Evolutionary conservation across 164 flowering plant genomes (phyloP).

Genomic region (Vitis vinifera): ASM3070453v1 NC_081810.1:2513501-2514000

Average conservation of each 20-base stretch:
- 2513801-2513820: neutral
- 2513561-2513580: constrained; percentile 44
- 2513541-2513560: neutral
- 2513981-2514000: too few relatives aligned
- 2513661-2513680: constrained; percentile 86
- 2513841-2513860: too few relatives aligned
- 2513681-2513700: constrained; percentile 36
- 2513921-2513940: too few relatives aligned
- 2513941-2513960: too few relatives aligned
- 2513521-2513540: too few relatives aligned
- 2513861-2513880: too few relatives aligned
- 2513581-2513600: constrained; percentile 60
- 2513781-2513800: neutral
- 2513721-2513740: constrained; percentile 2
- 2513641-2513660: constrained; percentile 98
- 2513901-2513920: too few relatives aligned
- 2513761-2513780: neutral
- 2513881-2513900: too few relatives aligned
- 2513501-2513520: too few relatives aligned
- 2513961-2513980: too few relatives aligned
- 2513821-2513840: neutral
- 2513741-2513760: neutral
- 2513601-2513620: constrained; percentile 83
- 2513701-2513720: constrained; percentile 3
- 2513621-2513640: constrained; percentile 99